Percentiles rank a stretch among this genome's conserved stretches.
phyloP scores from a whole-genome alignment of 345 rosid species.

The Hibiscus trionum region DNA sequence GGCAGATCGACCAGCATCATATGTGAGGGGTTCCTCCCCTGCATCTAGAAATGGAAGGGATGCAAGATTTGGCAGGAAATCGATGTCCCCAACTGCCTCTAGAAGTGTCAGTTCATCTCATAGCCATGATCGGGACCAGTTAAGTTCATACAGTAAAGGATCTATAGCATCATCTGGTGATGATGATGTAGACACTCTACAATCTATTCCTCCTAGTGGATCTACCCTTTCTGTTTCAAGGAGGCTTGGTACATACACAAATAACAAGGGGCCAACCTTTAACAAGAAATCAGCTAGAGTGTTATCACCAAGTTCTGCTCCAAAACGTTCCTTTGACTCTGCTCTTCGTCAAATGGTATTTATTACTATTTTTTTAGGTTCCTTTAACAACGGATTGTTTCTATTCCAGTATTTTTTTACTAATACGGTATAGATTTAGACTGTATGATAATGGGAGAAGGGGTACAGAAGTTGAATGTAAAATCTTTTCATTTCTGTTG shows the following conservation, averaged over 20 bases:
- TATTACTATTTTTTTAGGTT: constrained; percentile 5
- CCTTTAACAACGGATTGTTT: not conserved
- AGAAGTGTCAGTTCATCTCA: constrained; percentile 86
- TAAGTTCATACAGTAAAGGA: constrained; percentile 79
- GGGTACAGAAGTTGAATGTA: not conserved
- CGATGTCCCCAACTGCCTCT: constrained; percentile 88
- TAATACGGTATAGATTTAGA: not conserved
- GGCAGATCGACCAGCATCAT: constrained; percentile 88
- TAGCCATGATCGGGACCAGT: constrained; percentile 78
- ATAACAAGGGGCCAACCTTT: constrained; percentile 52
- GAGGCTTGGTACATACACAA: constrained; percentile 48
- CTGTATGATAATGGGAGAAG: not conserved
- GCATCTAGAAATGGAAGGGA: constrained; percentile 88
- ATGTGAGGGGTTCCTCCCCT: constrained; percentile 94
- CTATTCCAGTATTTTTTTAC: not conserved
- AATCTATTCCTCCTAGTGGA: constrained; percentile 46
- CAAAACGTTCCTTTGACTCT: constrained; percentile 74
- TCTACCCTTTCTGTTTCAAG: constrained; percentile 43
- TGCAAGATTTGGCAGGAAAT: constrained; percentile 61
- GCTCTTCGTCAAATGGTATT: constrained; percentile 83
- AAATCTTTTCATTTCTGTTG: not conserved
- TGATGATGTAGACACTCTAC: constrained; percentile 72
- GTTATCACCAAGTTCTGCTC: constrained; percentile 67
- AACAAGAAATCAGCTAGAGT: constrained; percentile 50
- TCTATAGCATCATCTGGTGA: constrained; percentile 91